Percentiles rank a stretch among this genome's conserved stretches.
phyloP scores from a whole-genome alignment of 371 early-diverging fungal species.

The Dipsacomyces acuminosporus region DNA sequence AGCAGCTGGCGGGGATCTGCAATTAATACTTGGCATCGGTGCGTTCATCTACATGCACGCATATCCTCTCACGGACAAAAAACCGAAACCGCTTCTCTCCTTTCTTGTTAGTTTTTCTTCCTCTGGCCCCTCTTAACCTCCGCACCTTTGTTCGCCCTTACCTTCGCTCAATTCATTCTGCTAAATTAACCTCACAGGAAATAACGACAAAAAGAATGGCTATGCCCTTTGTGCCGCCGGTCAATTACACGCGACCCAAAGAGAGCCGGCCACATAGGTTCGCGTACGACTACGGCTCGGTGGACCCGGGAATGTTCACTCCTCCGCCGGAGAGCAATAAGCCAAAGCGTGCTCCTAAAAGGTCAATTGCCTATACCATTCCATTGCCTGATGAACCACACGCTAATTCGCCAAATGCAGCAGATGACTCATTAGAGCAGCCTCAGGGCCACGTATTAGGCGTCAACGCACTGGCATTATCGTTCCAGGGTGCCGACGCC shows the following conservation, averaged over 20 bases:
- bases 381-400: constrained; percentile 22
- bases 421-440: constrained; percentile 1
- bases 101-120: no score
- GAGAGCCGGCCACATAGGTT: constrained; percentile 44
- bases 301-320: constrained; percentile 46
- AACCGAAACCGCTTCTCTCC: no score
- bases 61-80: no score
- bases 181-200: no score
- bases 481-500: constrained; percentile 2
- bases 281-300: constrained; percentile 46
- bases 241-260: constrained; percentile 35
- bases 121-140: no score
- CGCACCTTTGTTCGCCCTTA: no score
- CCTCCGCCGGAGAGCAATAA: constrained; percentile 36
- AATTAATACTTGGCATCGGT: no score
- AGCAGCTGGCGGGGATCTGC: no score
- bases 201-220: constrained; percentile 30
- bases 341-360: constrained; percentile 39
- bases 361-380: constrained; percentile 41
- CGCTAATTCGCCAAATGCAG: background rate
- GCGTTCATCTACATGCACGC: no score
- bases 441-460: constrained; percentile 46
- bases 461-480: constrained; percentile 44
- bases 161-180: no score
- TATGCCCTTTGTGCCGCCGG: constrained; percentile 41